Evolutionary conservation across 2,329 filamentous ascomycete genomes (phyloP).

Genomic region (Pseudodiploospora longispora): DNA sequence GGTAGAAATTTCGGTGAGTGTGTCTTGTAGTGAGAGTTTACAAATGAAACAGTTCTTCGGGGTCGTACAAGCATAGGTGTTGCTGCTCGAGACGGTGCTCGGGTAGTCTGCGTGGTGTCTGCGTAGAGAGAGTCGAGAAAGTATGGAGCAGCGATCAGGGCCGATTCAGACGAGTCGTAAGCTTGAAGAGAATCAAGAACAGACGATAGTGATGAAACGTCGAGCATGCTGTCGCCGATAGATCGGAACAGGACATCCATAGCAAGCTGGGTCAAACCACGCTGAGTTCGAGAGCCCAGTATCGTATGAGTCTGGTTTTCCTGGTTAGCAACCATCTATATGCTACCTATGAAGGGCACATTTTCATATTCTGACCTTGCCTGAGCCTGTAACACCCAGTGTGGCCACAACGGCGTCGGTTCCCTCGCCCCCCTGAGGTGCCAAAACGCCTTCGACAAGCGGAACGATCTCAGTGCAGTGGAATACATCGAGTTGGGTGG

Average conservation of each 20-base stretch:
- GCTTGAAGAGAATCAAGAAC: conserved; percentile 67
- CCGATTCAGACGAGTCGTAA: conserved; percentile 74
- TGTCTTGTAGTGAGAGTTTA: conserved; percentile 15
- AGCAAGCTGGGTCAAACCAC: conserved; percentile 84
- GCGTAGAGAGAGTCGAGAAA: conserved; percentile 75
- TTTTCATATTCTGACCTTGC: conserved; percentile 58
- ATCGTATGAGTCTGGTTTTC: conserved; percentile 79
- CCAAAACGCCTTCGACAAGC: conserved; percentile 74
- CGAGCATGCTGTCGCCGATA: conserved; percentile 63
- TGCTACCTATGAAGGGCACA: neutral
- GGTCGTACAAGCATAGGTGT: conserved; percentile 61
- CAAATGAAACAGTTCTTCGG: conserved; percentile 27
- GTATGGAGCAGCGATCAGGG: conserved; percentile 61
- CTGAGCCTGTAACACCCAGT: conserved; percentile 87
- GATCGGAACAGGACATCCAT: conserved; percentile 86
- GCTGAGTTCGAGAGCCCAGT: conserved; percentile 75
- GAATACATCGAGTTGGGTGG: conserved; percentile 80
- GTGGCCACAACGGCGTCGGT: conserved; percentile 88
- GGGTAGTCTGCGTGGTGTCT: conserved; percentile 50
- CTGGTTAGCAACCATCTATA: neutral
- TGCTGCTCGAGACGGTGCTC: conserved; percentile 54
- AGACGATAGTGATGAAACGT: conserved; percentile 46
- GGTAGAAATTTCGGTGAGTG: neutral
- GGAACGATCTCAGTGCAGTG: conserved; percentile 66
- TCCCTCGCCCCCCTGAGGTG: conserved; percentile 63